Conservation (phyloP, 2,329 filamentous ascomycete species). For the Tricladium varicosporioides region DNA sequence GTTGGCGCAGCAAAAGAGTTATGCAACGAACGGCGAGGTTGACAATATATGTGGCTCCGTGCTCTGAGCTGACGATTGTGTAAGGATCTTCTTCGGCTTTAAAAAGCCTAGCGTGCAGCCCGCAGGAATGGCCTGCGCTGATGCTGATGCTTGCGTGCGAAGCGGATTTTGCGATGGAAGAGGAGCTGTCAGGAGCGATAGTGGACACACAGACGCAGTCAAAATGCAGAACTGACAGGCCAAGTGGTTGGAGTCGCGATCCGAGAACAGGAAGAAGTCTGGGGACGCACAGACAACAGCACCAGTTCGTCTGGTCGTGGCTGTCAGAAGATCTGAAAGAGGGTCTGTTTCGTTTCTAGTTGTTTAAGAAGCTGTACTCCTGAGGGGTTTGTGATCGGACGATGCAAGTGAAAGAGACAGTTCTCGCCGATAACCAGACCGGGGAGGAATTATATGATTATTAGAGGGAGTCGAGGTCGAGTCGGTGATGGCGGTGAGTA, state of each 20-base stretch:
- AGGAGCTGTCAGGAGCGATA: background rate
- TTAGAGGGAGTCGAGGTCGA: background rate
- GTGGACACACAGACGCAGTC: background rate
- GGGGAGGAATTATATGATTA: background rate
- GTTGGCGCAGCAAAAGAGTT: slow-evolving; percentile 11
- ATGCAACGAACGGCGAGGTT: slow-evolving; percentile 11
- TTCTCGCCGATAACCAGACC: slow-evolving; percentile 15
- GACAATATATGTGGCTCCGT: slow-evolving; percentile 5
- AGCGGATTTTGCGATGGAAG: background rate
- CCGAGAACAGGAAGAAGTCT: slow-evolving; percentile 2
- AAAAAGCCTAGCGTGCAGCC: slow-evolving; percentile 20
- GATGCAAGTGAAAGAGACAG: slow-evolving; percentile 10
- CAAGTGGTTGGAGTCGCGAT: slow-evolving; percentile 1
- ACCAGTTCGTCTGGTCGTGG: slow-evolving; percentile 12
- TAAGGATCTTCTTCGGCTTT: background rate
- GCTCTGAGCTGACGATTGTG: background rate
- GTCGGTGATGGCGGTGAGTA: background rate
- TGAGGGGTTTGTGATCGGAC: slow-evolving; percentile 17
- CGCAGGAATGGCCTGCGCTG: slow-evolving; percentile 20
- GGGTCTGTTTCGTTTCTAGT: slow-evolving; percentile 25
- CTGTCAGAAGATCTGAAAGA: background rate
- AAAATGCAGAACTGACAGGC: slow-evolving; percentile 4
- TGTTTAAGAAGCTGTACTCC: slow-evolving; percentile 27
- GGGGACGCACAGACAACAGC: slow-evolving; percentile 18
- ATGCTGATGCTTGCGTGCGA: slow-evolving; percentile 10